Conservation (phyloP, 1,284 basidiomycete species). For the Ceratobasidium sp. region DNA sequence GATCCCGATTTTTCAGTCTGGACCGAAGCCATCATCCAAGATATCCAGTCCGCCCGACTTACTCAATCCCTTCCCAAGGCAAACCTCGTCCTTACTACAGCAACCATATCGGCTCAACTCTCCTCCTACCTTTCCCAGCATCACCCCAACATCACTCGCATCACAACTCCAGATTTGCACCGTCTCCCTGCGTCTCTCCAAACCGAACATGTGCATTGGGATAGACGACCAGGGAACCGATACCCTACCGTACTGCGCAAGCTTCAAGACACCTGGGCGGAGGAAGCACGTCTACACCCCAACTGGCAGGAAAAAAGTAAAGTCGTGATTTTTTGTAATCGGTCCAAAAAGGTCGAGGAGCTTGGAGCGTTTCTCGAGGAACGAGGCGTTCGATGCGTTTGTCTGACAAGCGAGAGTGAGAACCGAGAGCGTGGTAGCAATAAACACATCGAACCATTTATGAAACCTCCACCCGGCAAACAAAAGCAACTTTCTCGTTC, state of each 20-base stretch:
- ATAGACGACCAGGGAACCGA: slow-evolving; percentile 77
- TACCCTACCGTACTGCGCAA: slow-evolving; percentile 70
- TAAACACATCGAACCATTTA: slow-evolving; percentile 76
- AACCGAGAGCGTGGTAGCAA: slow-evolving; percentile 80
- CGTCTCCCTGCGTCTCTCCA: slow-evolving; percentile 77
- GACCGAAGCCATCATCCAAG: slow-evolving; percentile 76
- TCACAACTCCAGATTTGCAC: slow-evolving; percentile 85
- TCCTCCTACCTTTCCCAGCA: slow-evolving; percentile 72
- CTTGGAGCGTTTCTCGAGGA: slow-evolving; percentile 70
- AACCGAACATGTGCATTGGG: slow-evolving; percentile 79
- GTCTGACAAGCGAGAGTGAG: slow-evolving; percentile 70
- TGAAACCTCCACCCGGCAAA: slow-evolving; percentile 59
- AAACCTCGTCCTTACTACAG: slow-evolving; percentile 85
- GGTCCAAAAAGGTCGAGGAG: slow-evolving; percentile 73
- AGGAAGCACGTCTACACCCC: slow-evolving; percentile 65
- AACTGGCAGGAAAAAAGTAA: slow-evolving; percentile 59
- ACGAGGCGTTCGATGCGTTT: slow-evolving; percentile 75
- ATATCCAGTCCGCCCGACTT: slow-evolving; percentile 69
- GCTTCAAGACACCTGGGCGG: slow-evolving; percentile 79
- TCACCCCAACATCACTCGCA: slow-evolving; percentile 73
- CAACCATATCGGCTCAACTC: slow-evolving; percentile 86
- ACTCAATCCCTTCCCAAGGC: slow-evolving; percentile 68
- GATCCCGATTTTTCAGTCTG: slow-evolving; percentile 84
- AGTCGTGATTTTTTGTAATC: slow-evolving; percentile 87
- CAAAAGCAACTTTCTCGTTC: background rate